Conservation (phyloP, 306 rosid species). For the Ziziphus jujuba region DNA sequence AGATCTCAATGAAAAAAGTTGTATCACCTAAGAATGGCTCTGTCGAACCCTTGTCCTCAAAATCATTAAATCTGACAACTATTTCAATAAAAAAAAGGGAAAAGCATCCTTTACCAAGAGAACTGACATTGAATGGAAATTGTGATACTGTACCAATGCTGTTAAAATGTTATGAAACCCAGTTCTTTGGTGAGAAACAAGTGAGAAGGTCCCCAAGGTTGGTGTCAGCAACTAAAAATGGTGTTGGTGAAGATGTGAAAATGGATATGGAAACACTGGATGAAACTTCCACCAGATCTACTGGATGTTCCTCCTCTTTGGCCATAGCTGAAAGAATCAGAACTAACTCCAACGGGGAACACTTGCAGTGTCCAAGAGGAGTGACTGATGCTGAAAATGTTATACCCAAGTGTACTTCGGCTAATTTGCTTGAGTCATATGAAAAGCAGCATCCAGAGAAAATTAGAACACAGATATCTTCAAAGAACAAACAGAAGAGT, state of each 20-base stretch:
- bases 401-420: conserved; percentile 28
- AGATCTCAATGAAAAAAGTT: conserved; percentile 17
- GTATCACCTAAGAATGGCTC: conserved; percentile 25
- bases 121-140: conserved; percentile 20
- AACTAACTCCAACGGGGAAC: conserved; percentile 15
- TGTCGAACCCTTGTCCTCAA: conserved; percentile 21
- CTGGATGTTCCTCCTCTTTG: conserved; percentile 39
- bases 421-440: conserved; percentile 32
- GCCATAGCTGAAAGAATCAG: conserved; percentile 15
- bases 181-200: conserved; percentile 17
- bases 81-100: conserved; percentile 6
- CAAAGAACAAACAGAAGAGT: conserved; percentile 12
- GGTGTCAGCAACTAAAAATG: conserved; percentile 7
- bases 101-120: conserved; percentile 3
- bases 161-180: conserved; percentile 1
- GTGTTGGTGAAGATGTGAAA: conserved; percentile 9
- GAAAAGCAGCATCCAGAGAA: conserved; percentile 42
- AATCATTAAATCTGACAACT: conserved; percentile 11
- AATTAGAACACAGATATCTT: conserved; percentile 28
- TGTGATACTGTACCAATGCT: conserved; percentile 20
- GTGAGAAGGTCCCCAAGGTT: conserved; percentile 35
- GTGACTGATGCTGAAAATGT: conserved; percentile 30
- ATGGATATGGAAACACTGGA: conserved; percentile 4
- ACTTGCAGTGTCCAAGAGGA: conserved; percentile 31
- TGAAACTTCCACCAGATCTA: conserved; percentile 35